Evolutionary conservation across 495 filamentous ascomycete genomes (phyloP), one percentile per base, ranked within the genome.

Genomic region (Tuber aestivum): DNA sequence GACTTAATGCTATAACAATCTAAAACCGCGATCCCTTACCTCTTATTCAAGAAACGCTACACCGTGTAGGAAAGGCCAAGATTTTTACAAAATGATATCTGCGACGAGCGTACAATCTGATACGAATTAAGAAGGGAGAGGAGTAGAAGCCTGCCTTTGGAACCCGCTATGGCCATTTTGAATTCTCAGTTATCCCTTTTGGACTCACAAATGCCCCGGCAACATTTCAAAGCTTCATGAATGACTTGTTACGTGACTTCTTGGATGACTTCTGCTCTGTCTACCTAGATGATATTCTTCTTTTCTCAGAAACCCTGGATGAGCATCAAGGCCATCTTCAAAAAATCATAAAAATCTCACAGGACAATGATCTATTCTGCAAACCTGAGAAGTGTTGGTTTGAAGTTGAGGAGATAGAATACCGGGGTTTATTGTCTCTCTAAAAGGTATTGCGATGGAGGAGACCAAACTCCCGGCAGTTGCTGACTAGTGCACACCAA

Each of bases 11-110:
- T 23, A 44, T 80, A 4, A 79, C 76, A 9, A 68, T 77, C 41
- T 77, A 79, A 44, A 79, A 82, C 65, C 70, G 72, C 0, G 77
- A 82, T 44, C 69, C 65, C 0, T 44, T 80, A n/a, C 75, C 79
- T 1, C 65, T 76, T 0, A 18, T 75, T n/a, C 48, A 65, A 14
- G 78, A 78, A 74, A 77, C 76, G 0, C 20, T 80, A 6, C 6
- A 75, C 21, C 27, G 71, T n/a, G 27, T 80, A 3, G 41, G 41
- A 10, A 71, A 73, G 48, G 76, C 73, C 23, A 72, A 72, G 27
- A 48, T 71, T 18, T 78, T 41, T 37, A 78, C 76, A 0, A 72
- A 72, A 32, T 32, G 75, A 23, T 48, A 78, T 35, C 23, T 78
- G 4, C 27, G 69, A 32, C 5, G 23, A 0, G 74, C 42, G 0